Conservation (phyloP, 805 yeast species). For the Starmerella scarabaei region DNA sequence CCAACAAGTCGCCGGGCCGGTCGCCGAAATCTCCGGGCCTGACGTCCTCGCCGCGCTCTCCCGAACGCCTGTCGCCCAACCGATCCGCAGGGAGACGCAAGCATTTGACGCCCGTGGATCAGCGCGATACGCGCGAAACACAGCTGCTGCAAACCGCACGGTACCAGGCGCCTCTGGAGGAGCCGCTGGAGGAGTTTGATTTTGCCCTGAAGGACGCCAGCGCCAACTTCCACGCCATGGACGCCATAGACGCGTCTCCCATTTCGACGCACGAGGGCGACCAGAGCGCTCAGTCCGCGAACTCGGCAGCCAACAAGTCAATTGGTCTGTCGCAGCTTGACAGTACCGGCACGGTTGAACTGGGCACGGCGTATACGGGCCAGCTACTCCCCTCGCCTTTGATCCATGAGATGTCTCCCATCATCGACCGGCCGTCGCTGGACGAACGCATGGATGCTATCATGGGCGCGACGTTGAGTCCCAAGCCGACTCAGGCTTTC, state of each 20-base stretch:
- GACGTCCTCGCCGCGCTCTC: neutral
- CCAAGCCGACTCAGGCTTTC: neutral
- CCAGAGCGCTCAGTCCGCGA: neutral
- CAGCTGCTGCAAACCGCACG: constrained; percentile 3
- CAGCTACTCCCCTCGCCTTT: constrained; percentile 10
- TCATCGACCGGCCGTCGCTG: constrained; percentile 13
- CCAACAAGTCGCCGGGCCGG: neutral
- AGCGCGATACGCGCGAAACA: neutral
- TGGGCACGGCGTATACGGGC: constrained; percentile 2
- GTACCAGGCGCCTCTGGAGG: constrained; percentile 2
- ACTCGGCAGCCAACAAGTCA: neutral
- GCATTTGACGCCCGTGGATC: neutral
- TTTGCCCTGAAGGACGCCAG: constrained; percentile 2
- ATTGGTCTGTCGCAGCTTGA: neutral
- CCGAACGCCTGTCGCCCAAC: neutral
- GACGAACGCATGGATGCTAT: constrained; percentile 19
- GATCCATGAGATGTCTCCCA: constrained; percentile 4
- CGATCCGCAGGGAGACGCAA: no score
- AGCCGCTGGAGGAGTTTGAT: constrained; percentile 12
- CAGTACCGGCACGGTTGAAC: neutral
- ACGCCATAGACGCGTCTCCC: neutral
- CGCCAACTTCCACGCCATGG: neutral
- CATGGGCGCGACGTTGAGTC: neutral
- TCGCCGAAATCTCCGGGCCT: neutral
- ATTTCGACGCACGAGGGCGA: neutral